phyloP scores from a whole-genome alignment of 2,329 filamentous ascomycete species.

The Ophiocordyceps unilateralis region DNA sequence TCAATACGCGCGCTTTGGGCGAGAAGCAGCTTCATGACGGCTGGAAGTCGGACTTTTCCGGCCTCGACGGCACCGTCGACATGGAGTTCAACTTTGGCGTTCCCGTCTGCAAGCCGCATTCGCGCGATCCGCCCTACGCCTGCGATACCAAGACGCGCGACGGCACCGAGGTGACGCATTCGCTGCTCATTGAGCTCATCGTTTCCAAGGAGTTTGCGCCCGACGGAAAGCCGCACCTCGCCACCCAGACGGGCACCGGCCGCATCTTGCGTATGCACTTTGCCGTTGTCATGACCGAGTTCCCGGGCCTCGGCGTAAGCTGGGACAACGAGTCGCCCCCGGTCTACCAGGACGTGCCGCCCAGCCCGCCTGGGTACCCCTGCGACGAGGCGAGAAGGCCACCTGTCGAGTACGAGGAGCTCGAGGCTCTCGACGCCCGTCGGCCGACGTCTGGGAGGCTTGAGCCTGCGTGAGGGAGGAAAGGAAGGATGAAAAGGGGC shows the following conservation, averaged over 20 bases:
- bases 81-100: constrained; percentile 33
- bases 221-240: constrained; percentile 46
- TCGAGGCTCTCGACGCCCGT: constrained; percentile 15
- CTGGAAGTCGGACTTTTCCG: constrained; percentile 62
- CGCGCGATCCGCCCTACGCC: constrained; percentile 36
- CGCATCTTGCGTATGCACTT: constrained; percentile 90
- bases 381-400: too few species aligned
- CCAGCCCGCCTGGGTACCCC: constrained; percentile 59
- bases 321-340: constrained; percentile 96
- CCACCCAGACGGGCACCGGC: constrained; percentile 77
- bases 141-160: constrained; percentile 63
- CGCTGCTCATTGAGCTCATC: constrained; percentile 80
- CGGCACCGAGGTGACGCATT: constrained; percentile 67
- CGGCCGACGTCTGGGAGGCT: neutral
- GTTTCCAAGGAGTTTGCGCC: constrained; percentile 80
- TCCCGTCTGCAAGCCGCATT: constrained; percentile 6
- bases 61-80: constrained; percentile 43
- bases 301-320: constrained; percentile 72
- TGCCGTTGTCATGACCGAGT: constrained; percentile 63
- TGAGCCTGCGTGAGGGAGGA: too few species aligned
- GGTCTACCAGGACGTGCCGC: constrained; percentile 83
- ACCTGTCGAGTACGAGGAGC: constrained; percentile 20
- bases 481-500: too few species aligned
- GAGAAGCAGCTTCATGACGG: constrained; percentile 68
- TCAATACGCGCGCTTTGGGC: constrained; percentile 61